phyloP scores from a whole-genome alignment of 1,284 basidiomycete species.

The Termitomyces sp. region DNA sequence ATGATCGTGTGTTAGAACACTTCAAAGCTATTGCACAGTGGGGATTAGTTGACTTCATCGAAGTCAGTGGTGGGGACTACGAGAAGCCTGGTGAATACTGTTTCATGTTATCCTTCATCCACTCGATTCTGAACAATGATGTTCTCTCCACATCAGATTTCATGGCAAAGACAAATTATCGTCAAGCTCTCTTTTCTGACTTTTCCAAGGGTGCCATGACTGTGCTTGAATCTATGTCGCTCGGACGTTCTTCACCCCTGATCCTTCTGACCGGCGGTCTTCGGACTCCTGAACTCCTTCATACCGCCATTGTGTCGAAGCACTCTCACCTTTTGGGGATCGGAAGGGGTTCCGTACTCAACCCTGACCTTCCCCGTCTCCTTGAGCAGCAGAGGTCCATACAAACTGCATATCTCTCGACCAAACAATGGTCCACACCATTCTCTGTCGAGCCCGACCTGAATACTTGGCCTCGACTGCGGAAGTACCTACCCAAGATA shows the following conservation, averaged over 20 bases:
- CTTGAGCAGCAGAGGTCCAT: constrained; percentile 20
- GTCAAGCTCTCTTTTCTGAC: constrained; percentile 59
- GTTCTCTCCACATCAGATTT: constrained; percentile 34
- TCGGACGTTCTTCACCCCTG: constrained; percentile 39
- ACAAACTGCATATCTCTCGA: neutral
- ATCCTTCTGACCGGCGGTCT: constrained; percentile 82
- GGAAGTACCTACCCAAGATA: constrained; percentile 35
- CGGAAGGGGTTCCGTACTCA: constrained; percentile 63
- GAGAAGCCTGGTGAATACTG: constrained; percentile 61
- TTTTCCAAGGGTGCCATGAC: constrained; percentile 53
- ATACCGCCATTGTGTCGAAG: constrained; percentile 43
- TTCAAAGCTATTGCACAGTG: constrained; percentile 61
- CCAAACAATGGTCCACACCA: constrained; percentile 21
- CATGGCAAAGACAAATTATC: constrained; percentile 28
- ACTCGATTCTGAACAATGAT: neutral
- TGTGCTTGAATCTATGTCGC: constrained; percentile 31
- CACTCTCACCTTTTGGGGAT: constrained; percentile 76
- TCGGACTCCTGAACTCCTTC: constrained; percentile 55
- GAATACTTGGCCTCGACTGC: constrained; percentile 21
- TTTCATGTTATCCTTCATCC: neutral
- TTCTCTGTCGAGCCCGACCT: constrained; percentile 39
- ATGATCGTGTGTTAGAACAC: constrained; percentile 59
- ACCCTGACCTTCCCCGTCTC: constrained; percentile 55
- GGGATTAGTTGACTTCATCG: constrained; percentile 73
- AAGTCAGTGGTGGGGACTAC: constrained; percentile 86